Conservation (phyloP, 2,329 filamentous ascomycete genomes). For the Fusarium cicatricum region DNA sequence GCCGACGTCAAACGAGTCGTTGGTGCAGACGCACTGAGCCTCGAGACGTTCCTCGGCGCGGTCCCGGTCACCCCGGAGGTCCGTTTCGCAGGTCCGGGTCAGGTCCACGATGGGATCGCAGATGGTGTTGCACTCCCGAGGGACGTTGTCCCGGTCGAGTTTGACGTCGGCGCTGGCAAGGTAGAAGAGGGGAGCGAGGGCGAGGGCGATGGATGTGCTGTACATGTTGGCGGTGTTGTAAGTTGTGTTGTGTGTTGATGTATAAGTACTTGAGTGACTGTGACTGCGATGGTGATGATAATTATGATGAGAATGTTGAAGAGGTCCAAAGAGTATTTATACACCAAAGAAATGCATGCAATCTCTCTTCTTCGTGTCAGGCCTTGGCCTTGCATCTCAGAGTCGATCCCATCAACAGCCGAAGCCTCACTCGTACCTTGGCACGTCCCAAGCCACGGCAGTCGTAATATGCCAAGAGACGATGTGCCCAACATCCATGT, state of each 20-base stretch:
- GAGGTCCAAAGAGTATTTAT: conserved; percentile 17
- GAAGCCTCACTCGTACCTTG: conserved; percentile 11
- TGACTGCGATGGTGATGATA: background rate
- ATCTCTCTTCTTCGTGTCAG: conserved; percentile 19
- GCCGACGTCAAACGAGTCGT: conserved; percentile 51
- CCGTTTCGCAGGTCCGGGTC: conserved; percentile 47
- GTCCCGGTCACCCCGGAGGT: conserved; percentile 43
- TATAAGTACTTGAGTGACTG: background rate
- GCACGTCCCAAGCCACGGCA: too few species aligned
- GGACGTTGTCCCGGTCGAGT: conserved; percentile 47
- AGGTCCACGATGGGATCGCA: conserved; percentile 49
- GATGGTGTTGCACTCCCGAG: conserved; percentile 46
- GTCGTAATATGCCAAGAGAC: too few species aligned
- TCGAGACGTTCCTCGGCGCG: conserved; percentile 48
- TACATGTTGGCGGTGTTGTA: conserved; percentile 39
- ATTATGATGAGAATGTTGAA: background rate
- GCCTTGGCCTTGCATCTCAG: conserved; percentile 5
- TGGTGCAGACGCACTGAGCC: conserved; percentile 52
- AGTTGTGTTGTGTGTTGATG: background rate
- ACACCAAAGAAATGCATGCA: conserved; percentile 4
- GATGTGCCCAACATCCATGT: too few species aligned
- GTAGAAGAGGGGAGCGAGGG: conserved; percentile 41
- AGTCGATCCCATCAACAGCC: conserved; percentile 12
- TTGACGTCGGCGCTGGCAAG: conserved; percentile 46
- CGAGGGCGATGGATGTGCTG: conserved; percentile 41